These are phyloP conservation scores for Linaria vulgaris DNA, from an alignment of 257 asterid species.

Conservation along the genomic window DNA sequence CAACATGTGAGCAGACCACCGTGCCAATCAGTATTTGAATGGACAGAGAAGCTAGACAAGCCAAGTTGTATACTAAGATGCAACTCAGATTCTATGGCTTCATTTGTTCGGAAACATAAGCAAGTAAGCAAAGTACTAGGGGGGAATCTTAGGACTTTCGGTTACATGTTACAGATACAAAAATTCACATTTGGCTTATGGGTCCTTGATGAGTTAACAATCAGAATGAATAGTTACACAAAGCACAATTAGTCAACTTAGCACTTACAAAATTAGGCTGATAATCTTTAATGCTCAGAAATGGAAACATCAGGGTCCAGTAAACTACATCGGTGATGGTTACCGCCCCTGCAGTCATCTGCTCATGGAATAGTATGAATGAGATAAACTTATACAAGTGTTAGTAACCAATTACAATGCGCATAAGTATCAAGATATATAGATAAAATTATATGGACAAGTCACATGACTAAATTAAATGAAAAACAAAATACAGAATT, in stretches of 20 bases:
- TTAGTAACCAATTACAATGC: slow-evolving; percentile 14
- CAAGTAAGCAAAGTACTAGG: slow-evolving; percentile 1
- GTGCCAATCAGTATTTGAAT: background rate
- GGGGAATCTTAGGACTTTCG: background rate
- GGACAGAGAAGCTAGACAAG: slow-evolving; percentile 14
- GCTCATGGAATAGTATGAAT: slow-evolving; percentile 30
- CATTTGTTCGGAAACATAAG: background rate
- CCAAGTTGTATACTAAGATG: background rate
- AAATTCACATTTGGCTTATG: background rate
- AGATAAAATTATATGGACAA: background rate
- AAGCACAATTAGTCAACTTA: slow-evolving; percentile 13
- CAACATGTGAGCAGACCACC: background rate
- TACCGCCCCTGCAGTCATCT: slow-evolving; percentile 94
- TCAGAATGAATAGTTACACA: slow-evolving; percentile 16
- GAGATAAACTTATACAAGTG: slow-evolving; percentile 20
- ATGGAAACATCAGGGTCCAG: slow-evolving; percentile 82
- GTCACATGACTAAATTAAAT: background rate
- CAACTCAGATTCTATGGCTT: background rate
- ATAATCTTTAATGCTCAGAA: slow-evolving; percentile 66
- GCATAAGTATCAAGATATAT: background rate
- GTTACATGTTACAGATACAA: background rate
- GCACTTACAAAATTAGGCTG: slow-evolving; percentile 79
- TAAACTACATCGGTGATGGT: slow-evolving; percentile 74
- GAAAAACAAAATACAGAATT: background rate
- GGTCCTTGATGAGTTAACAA: background rate